A percentile compares a stretch with the other conserved stretches of the same genome.
Conservation (phyloP, 2,329 filamentous ascomycete species). For the Calonectria fujianensis region DNA sequence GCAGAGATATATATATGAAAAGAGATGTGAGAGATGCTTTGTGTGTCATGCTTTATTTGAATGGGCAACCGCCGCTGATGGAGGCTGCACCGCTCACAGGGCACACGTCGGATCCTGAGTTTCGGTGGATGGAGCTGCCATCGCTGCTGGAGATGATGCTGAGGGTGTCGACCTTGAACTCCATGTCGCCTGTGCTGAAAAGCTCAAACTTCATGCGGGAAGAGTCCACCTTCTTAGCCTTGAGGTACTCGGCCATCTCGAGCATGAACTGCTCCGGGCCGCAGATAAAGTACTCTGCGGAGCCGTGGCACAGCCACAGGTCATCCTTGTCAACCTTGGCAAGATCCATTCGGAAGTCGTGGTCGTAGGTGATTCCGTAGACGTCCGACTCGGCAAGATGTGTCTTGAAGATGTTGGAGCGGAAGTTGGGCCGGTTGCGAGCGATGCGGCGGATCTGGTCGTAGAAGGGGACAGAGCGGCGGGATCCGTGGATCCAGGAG, state of each 20-base stretch:
- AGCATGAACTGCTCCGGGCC: conserved; percentile 74
- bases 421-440: conserved; percentile 59
- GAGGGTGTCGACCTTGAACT: conserved; percentile 58
- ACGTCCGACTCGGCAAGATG: conserved; percentile 67
- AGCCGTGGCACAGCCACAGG: conserved; percentile 66
- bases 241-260: conserved; percentile 68
- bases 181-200: conserved; percentile 68
- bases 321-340: conserved; percentile 65
- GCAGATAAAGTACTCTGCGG: conserved; percentile 73
- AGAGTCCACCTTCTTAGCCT: conserved; percentile 62
- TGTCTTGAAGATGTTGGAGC: conserved; percentile 70
- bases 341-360: conserved; percentile 67
- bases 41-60: conserved; percentile 30
- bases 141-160: conserved; percentile 53
- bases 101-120: conserved; percentile 36
- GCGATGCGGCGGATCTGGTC: conserved; percentile 69
- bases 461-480: conserved; percentile 71
- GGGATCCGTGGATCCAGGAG: conserved; percentile 76
- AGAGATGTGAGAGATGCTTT: not conserved
- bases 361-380: conserved; percentile 65
- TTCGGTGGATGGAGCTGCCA: conserved; percentile 40
- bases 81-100: conserved; percentile 43
- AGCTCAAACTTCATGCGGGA: conserved; percentile 67
- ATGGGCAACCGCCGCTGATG: conserved; percentile 34
- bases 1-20: not conserved